Evolutionary conservation across 2,329 filamentous ascomycete genomes (phyloP).

Genomic region (Phoma herbarum): DNA sequence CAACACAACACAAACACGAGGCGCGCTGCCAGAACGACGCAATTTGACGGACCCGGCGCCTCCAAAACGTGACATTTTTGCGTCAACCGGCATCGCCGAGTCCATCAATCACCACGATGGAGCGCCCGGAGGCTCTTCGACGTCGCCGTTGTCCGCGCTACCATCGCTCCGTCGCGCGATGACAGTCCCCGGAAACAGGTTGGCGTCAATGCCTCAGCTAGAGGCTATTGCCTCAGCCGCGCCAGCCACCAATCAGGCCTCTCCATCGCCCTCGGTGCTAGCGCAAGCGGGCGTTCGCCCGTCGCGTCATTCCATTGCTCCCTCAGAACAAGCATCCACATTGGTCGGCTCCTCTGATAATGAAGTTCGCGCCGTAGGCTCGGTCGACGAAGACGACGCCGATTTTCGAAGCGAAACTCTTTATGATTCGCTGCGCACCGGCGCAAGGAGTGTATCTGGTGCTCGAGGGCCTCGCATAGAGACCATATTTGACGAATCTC

Average conservation of each 20-base stretch:
- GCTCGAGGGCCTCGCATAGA: conserved; percentile 76
- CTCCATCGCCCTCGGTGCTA: conserved; percentile 45
- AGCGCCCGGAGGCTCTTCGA: conserved; percentile 29
- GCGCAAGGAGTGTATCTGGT: conserved; percentile 70
- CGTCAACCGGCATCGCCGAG: conserved; percentile 35
- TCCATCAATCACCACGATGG: conserved; percentile 24
- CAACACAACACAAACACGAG: conserved; percentile 43
- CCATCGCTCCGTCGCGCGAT: conserved; percentile 22
- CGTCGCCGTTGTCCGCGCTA: conserved; percentile 36
- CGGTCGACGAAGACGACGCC: conserved; percentile 78
- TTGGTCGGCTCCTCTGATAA: conserved; percentile 72
- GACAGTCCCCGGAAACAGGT: conserved; percentile 34
- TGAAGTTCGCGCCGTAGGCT: conserved; percentile 70
- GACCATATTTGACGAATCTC: conserved; percentile 83
- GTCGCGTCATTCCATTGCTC: conserved; percentile 63
- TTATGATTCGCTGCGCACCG: conserved; percentile 78
- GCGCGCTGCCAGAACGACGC: conserved; percentile 51
- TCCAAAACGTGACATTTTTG: conserved; percentile 42
- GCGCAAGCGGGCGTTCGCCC: conserved; percentile 51
- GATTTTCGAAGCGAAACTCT: conserved; percentile 80
- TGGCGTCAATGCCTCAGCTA: conserved; percentile 46
- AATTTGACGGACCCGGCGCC: conserved; percentile 47
- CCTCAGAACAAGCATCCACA: conserved; percentile 70
- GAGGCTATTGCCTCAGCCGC: conserved; percentile 42
- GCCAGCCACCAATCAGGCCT: conserved; percentile 44